A percentile compares a stretch with the other conserved stretches of the same genome.
phyloP scores from a whole-genome alignment of 805 yeast species.

The Metschnikowia cerradonensis region DNA sequence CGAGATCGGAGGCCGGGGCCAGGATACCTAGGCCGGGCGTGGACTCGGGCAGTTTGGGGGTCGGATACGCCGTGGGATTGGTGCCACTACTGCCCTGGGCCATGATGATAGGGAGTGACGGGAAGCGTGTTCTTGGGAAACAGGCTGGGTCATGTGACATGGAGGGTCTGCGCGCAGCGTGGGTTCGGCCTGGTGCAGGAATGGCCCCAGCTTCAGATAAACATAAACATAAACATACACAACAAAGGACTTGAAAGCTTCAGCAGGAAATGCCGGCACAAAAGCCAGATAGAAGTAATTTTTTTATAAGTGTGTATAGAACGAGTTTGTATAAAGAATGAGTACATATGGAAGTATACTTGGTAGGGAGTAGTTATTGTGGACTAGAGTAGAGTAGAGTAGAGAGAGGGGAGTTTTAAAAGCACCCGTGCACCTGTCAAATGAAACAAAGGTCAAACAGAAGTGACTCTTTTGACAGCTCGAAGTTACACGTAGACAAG shows the following conservation, averaged over 20 bases:
- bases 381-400: too few species aligned
- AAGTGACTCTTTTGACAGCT: not conserved
- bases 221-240: not conserved
- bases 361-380: too few species aligned
- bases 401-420: too few species aligned
- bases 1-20: conserved; percentile 7
- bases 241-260: too few species aligned
- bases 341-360: too few species aligned
- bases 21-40: conserved; percentile 9
- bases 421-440: too few species aligned
- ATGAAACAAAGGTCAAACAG: not conserved
- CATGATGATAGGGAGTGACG: not conserved
- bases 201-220: not conserved
- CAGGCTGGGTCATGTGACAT: not conserved
- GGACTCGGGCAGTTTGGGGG: not conserved
- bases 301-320: too few species aligned
- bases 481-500: not conserved
- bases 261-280: too few species aligned
- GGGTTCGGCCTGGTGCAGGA: not conserved
- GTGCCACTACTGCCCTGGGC: conserved; percentile 4
- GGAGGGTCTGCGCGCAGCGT: conserved; percentile 1
- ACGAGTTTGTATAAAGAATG: too few species aligned
- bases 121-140: not conserved
- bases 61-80: not conserved
- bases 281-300: too few species aligned